A percentile compares a stretch with the other conserved stretches of the same genome.
Evolutionary conservation across 169 alveolate genomes (phyloP).

Genomic region (Plasmodium cynomolgi): DNA sequence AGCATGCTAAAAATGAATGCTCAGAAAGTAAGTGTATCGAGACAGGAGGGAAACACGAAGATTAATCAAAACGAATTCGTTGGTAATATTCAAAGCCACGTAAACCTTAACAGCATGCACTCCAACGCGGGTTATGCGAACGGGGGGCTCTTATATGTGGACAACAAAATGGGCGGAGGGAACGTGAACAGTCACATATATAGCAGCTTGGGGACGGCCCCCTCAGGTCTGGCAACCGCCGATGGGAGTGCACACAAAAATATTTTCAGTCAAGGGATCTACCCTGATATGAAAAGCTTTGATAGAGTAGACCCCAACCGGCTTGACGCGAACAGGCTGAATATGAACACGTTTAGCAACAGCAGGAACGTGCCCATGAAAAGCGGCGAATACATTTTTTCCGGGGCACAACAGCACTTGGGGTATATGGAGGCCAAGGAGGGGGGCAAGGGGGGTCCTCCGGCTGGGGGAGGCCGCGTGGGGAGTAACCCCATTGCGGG

Average conservation of each 20-base stretch:
- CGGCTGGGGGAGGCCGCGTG: background rate
- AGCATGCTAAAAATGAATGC: constrained; percentile 1
- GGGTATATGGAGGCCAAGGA: background rate
- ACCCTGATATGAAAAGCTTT: constrained; percentile 2
- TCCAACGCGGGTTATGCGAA: background rate
- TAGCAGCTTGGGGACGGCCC: background rate
- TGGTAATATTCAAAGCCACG: background rate
- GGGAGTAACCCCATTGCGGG: background rate
- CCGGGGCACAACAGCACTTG: constrained; percentile 4
- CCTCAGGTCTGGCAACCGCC: background rate
- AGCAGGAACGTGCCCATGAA: constrained; percentile 28
- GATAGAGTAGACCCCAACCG: constrained; percentile 5
- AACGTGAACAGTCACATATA: constrained; percentile 1
- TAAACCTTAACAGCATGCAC: constrained; percentile 13
- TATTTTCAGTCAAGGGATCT: background rate
- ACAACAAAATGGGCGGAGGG: background rate
- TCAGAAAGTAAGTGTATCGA: constrained; percentile 14
- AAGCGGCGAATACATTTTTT: background rate
- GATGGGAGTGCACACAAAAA: constrained; percentile 2
- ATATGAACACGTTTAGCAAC: constrained; percentile 44
- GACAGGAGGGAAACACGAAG: constrained; percentile 5
- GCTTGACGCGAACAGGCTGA: background rate
- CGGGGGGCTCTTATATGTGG: background rate
- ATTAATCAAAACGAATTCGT: constrained; percentile 19
- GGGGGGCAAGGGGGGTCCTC: background rate